Evolutionary conservation across 2,329 filamentous ascomycete genomes (phyloP).

Genomic region (Cercospora zeina): DNA sequence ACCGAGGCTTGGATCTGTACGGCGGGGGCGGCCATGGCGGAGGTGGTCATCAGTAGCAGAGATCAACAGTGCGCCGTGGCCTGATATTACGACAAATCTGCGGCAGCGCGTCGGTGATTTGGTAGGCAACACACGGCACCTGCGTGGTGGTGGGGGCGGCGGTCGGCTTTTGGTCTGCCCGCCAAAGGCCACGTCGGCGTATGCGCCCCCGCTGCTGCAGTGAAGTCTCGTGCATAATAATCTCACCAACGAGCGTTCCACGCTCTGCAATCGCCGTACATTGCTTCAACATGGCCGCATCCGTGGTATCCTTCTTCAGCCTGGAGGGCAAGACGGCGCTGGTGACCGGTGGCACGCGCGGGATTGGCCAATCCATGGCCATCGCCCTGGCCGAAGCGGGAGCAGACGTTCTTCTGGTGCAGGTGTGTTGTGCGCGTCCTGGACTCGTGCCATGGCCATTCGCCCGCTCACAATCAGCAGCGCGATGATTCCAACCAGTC

Average conservation of each 20-base stretch:
- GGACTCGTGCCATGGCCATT: background rate
- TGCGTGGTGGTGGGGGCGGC: conserved; percentile 17
- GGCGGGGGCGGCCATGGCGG: conserved; percentile 24
- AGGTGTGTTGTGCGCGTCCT: conserved; percentile 38
- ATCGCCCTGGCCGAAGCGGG: conserved; percentile 54
- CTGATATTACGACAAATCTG: background rate
- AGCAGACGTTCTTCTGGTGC: conserved; percentile 53
- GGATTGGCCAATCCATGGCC: conserved; percentile 55
- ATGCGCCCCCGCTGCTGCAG: background rate
- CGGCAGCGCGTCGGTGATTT: background rate
- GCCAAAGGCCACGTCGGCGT: background rate
- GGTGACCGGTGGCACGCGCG: conserved; percentile 53
- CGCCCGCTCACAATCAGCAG: conserved; percentile 40
- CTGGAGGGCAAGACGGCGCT: conserved; percentile 53
- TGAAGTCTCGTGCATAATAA: background rate
- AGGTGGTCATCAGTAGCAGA: background rate
- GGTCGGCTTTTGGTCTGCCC: conserved; percentile 20
- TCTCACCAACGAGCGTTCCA: background rate
- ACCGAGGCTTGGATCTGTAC: conserved; percentile 53
- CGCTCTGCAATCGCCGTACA: background rate
- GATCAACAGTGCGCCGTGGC: background rate
- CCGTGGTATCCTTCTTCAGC: conserved; percentile 50
- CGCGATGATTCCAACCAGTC: conserved; percentile 56
- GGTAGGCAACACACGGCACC: conserved; percentile 9
- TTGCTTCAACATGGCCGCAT: conserved; percentile 33